Conservation (phyloP, 169 alveolate species). For the Cryptosporidium parvum region DNA sequence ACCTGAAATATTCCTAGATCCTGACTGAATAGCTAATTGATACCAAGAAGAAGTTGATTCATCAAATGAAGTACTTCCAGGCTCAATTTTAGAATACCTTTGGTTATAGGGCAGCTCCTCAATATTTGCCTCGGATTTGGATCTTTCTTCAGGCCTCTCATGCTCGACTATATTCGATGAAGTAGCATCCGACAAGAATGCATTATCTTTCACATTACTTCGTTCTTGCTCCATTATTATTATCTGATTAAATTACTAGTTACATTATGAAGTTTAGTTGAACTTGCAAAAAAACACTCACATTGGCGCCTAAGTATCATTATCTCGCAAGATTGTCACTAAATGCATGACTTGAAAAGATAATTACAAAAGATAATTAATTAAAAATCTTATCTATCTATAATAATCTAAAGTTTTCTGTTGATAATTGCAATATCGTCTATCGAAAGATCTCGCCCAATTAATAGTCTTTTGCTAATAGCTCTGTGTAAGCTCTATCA, state of each 20-base stretch:
- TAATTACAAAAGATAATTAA: background rate
- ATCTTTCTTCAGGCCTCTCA: slow-evolving; percentile 53
- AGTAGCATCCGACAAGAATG: slow-evolving; percentile 51
- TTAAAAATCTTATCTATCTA: background rate
- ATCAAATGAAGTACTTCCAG: slow-evolving; percentile 71
- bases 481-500: slow-evolving; percentile 40
- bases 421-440: slow-evolving; percentile 27
- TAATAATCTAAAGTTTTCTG: background rate
- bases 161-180: background rate
- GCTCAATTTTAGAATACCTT: slow-evolving; percentile 58
- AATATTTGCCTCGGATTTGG: slow-evolving; percentile 36
- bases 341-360: background rate
- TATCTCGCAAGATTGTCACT: slow-evolving; percentile 9
- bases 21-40: slow-evolving; percentile 46
- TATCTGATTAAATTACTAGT: background rate
- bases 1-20: slow-evolving; percentile 3
- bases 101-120: slow-evolving; percentile 56
- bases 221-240: slow-evolving; percentile 22
- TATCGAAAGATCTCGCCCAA: slow-evolving; percentile 1
- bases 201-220: slow-evolving; percentile 6
- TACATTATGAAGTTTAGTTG: background rate
- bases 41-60: slow-evolving; percentile 63
- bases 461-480: slow-evolving; percentile 24
- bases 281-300: background rate
- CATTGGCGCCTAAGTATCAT: slow-evolving; percentile 52